Base-by-base conservation (phyloP, 2,329 filamentous ascomycete genomes). In the Alternaria incomplexa region DNA sequence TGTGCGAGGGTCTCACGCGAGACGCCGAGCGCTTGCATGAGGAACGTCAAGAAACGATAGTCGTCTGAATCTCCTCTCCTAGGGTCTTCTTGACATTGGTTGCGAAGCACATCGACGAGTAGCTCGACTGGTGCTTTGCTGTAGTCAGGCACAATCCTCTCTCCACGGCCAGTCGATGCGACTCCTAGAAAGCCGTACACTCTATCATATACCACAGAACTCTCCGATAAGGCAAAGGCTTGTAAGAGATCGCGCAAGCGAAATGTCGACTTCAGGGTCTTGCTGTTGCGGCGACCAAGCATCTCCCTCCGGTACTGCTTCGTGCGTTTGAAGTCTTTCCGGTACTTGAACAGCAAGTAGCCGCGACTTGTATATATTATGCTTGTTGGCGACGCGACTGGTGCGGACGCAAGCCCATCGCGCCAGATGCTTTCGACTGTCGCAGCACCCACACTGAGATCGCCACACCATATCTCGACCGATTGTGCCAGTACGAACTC, bases 101-200 rank as follows among this genome's bases (percentile, higher is more conserved):
- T 67, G 5, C 54, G 59, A 47, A 68, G 61, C 5, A 68, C 66
- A 17, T 64, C 66, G 4, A 66, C 64, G 12, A 68, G 62, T 2
- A 68, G 57, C n/a, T 66, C 66, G 1, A 60, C 61, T 0, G 54
- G 56, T n/a, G 54, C 9, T 23, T 63, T 66, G 22, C 53, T 58
- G 26, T 68, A 68, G 25, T 68, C 64, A 5, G 66, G 66, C 9
- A 50, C 46, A n/a, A 68, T 68, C 32, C 23, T 44, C 9, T 64
- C 52, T 28, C 58, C 52, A 15, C 51, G 58, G 6, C 56, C 56
- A 32, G 45, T 56, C 11, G 61, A 60, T 13, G 67, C 67, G 8
- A 69, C 62, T 1, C 65, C 67, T 0, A 69, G 54, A 11, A 69
- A 67, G 0, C 67, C 67, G 15, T 67, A 69, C 3, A 69, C 40